phyloP scores from a whole-genome alignment of 768 basidiomycete species.

The Asterophora parasitica region DNA sequence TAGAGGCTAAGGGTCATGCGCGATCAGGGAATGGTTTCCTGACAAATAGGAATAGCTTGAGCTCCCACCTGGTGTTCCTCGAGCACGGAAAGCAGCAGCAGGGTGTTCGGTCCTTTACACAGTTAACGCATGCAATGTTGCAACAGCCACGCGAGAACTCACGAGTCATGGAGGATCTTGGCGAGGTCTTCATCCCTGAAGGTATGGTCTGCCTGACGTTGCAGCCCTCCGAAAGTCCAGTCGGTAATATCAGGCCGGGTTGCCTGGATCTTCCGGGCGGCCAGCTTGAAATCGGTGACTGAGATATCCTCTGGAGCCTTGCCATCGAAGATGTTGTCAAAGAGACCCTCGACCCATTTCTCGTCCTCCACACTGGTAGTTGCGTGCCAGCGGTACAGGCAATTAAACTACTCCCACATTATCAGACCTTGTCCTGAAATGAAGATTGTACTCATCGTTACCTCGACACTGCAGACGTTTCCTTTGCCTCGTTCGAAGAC shows the following conservation, averaged over 20 bases:
- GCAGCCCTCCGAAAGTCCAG: conserved; percentile 70
- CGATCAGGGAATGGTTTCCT: neutral
- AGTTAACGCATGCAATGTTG: conserved; percentile 1
- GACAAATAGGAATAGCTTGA: neutral
- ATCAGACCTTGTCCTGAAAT: neutral
- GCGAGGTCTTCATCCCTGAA: conserved; percentile 76
- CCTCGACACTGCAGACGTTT: conserved; percentile 81
- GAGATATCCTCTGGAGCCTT: conserved; percentile 45
- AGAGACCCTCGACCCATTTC: conserved; percentile 54
- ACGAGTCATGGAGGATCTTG: conserved; percentile 62
- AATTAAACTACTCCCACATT: conserved; percentile 60
- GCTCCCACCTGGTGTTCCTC: conserved; percentile 57
- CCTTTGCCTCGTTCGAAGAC: conserved; percentile 77
- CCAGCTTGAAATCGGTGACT: conserved; percentile 46
- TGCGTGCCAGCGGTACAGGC: conserved; percentile 81
- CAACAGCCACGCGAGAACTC: conserved; percentile 21
- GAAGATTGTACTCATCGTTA: conserved; percentile 18
- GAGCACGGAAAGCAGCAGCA: conserved; percentile 71
- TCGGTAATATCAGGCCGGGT: conserved; percentile 43
- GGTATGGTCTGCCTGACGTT: conserved; percentile 52
- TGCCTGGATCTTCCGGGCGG: conserved; percentile 33
- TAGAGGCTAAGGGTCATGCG: conserved; percentile 35
- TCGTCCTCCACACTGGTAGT: conserved; percentile 72
- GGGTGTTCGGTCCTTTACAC: conserved; percentile 58
- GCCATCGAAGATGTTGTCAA: conserved; percentile 48